Conservation (phyloP, 1,284 basidiomycete species). For the Ustilago crameri region DNA sequence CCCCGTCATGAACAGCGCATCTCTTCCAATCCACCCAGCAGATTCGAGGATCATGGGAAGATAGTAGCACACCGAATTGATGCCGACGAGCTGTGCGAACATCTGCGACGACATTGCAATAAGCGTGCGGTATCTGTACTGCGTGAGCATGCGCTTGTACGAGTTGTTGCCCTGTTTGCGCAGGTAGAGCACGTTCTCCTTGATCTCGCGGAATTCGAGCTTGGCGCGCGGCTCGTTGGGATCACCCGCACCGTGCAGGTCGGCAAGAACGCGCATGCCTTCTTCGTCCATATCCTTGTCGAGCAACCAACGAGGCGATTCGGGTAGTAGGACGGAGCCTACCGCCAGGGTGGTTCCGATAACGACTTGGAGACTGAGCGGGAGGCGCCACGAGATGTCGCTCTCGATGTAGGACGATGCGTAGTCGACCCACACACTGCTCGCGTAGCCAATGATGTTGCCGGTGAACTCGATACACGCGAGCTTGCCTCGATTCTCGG, state of each 20-base stretch:
- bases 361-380: slow-evolving; percentile 71
- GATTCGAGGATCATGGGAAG: slow-evolving; percentile 72
- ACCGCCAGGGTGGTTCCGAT: slow-evolving; percentile 84
- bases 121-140: slow-evolving; percentile 87
- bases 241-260: slow-evolving; percentile 84
- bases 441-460: slow-evolving; percentile 88
- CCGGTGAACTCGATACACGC: slow-evolving; percentile 97
- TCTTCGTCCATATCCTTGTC: slow-evolving; percentile 86
- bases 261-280: slow-evolving; percentile 87
- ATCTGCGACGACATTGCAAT: slow-evolving; percentile 98
- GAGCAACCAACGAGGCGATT: slow-evolving; percentile 94
- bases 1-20: slow-evolving; percentile 96
- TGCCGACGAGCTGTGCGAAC: slow-evolving; percentile 81
- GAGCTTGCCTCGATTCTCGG: slow-evolving; percentile 75
- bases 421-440: slow-evolving; percentile 84
- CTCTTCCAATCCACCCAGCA: slow-evolving; percentile 96
- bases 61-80: slow-evolving; percentile 87
- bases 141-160: slow-evolving; percentile 86
- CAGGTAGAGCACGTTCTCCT: slow-evolving; percentile 74
- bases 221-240: slow-evolving; percentile 78
- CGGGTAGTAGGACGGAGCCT: slow-evolving; percentile 88
- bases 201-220: slow-evolving; percentile 91
- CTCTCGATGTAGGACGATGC: slow-evolving; percentile 80
- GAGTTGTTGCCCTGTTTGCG: slow-evolving; percentile 75
- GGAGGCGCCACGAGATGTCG: slow-evolving; percentile 69